Evolutionary conservation across 805 yeast species (phyloP).

Genomic region (Ogataea degrootiae): DNA sequence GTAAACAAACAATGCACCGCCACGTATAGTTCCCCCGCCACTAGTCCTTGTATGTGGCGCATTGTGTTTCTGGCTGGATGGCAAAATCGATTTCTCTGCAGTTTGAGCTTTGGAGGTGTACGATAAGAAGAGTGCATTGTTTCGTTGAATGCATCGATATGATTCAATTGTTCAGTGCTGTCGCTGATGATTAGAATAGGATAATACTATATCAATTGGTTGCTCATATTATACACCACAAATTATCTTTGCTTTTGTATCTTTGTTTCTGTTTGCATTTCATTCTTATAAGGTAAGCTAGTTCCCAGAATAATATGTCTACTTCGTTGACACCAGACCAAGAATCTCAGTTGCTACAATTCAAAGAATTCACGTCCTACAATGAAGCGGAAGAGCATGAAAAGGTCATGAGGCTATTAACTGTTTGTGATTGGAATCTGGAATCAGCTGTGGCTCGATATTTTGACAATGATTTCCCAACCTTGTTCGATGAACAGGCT

Average conservation of each 20-base stretch:
- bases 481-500: conserved; percentile 19
- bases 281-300: no score
- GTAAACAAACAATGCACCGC: no score
- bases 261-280: conserved; percentile 1
- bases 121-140: no score
- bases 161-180: no score
- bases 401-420: conserved; percentile 41
- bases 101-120: no score
- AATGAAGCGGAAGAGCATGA: conserved; percentile 41
- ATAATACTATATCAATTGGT: no score
- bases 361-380: conserved; percentile 46
- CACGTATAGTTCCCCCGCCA: no score
- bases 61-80: neutral
- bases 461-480: conserved; percentile 51
- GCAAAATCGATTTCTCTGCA: neutral
- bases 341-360: conserved; percentile 40
- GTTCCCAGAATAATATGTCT: neutral
- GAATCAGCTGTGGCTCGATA: conserved; percentile 57
- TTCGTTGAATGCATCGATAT: no score
- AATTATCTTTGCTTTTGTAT: neutral
- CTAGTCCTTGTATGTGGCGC: no score
- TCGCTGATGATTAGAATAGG: no score
- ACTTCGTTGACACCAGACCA: conserved; percentile 29
- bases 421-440: conserved; percentile 53
- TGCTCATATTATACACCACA: no score